Conservation (phyloP, 1,284 basidiomycete species). For the Leccinum pallidistipes region DNA sequence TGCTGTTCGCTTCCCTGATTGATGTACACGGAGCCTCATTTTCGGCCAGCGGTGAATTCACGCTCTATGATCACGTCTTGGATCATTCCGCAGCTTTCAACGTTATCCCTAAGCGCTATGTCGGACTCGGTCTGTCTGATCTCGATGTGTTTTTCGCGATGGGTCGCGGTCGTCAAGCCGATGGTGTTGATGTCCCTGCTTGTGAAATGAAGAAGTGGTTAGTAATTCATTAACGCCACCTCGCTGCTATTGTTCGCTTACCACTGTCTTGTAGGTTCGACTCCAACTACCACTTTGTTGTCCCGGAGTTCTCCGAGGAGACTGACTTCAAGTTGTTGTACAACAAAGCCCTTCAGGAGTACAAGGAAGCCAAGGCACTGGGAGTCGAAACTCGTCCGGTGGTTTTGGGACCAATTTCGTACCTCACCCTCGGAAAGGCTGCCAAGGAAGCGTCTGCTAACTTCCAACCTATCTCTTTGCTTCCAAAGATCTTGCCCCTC, state of each 20-base stretch:
- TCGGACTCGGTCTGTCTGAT: constrained; percentile 81
- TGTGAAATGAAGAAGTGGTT: constrained; percentile 99
- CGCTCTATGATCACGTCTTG: constrained; percentile 98
- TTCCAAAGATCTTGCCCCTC: constrained; percentile 88
- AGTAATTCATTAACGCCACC: constrained; percentile 28
- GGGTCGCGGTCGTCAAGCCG: constrained; percentile 97
- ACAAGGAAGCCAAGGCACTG: constrained; percentile 90
- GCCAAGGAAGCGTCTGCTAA: constrained; percentile 82
- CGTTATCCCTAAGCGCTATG: constrained; percentile 95
- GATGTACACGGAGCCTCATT: constrained; percentile 22
- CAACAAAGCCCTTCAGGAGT: constrained; percentile 96
- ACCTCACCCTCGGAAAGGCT: constrained; percentile 92
- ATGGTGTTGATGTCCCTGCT: constrained; percentile 94
- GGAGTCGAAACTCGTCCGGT: constrained; percentile 95
- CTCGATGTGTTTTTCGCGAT: constrained; percentile 99
- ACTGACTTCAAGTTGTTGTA: constrained; percentile 94
- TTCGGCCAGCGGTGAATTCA: constrained; percentile 86
- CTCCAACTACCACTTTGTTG: constrained; percentile 99
- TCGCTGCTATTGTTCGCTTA: constrained; percentile 13
- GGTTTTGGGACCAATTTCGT: constrained; percentile 94
- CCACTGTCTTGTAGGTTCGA: constrained; percentile 74
- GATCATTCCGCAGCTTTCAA: constrained; percentile 98
- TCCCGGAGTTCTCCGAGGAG: constrained; percentile 92
- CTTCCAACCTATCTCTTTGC: constrained; percentile 91
- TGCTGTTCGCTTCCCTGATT: constrained; percentile 29